Percentiles rank a stretch among this genome's conserved stretches.
Evolutionary conservation across 2,329 filamentous ascomycete species (phyloP).

Genomic region (Aspergillus sp.): DNA sequence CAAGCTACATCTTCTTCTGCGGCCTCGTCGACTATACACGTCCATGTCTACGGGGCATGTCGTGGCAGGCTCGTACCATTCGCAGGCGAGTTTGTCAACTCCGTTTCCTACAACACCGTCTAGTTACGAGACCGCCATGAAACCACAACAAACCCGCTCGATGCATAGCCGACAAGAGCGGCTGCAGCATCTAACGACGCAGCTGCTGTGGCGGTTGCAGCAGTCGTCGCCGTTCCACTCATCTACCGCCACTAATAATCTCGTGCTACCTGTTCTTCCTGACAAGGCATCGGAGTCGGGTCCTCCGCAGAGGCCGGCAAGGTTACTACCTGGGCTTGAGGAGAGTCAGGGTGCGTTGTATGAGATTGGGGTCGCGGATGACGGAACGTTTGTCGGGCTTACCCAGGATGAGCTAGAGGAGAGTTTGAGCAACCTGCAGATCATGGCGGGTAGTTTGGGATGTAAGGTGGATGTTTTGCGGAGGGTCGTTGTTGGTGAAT

Average conservation of each 20-base stretch:
- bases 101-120: conserved; percentile 16
- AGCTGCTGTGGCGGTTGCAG: conserved; percentile 88
- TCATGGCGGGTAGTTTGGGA: conserved; percentile 89
- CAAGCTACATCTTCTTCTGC: conserved; percentile 82
- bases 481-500: conserved; percentile 76
- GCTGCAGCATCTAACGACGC: conserved; percentile 85
- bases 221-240: conserved; percentile 90
- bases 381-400: conserved; percentile 82
- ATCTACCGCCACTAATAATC: conserved; percentile 66
- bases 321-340: conserved; percentile 67
- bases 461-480: conserved; percentile 77
- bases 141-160: conserved; percentile 43
- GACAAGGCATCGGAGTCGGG: conserved; percentile 56
- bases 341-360: conserved; percentile 91
- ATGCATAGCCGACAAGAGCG: conserved; percentile 72
- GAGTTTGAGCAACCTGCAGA: conserved; percentile 72
- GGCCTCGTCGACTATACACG: conserved; percentile 67
- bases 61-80: conserved; percentile 48
- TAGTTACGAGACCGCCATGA: conserved; percentile 26
- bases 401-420: conserved; percentile 88
- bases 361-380: conserved; percentile 92
- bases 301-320: conserved; percentile 46
- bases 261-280: conserved; percentile 68
- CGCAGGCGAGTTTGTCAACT: conserved; percentile 20
- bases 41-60: conserved; percentile 60